Evolutionary conservation across 805 yeast genomes (phyloP).

Genomic region (Lachancea kluyveri): DNA sequence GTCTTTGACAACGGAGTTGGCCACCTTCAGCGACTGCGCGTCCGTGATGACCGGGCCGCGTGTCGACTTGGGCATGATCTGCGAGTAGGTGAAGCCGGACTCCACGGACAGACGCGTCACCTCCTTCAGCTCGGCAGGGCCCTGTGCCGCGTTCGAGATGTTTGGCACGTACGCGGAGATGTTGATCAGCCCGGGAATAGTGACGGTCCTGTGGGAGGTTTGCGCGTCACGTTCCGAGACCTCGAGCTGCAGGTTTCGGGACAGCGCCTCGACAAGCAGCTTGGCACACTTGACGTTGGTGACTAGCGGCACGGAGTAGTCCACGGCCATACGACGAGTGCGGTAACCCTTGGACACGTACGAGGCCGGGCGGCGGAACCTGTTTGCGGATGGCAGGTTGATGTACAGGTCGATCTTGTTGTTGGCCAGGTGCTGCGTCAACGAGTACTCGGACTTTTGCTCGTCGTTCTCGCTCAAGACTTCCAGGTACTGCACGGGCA

Average conservation of each 20-base stretch:
- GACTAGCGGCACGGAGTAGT: constrained; percentile 93
- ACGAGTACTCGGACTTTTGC: constrained; percentile 88
- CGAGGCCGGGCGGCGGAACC: constrained; percentile 98
- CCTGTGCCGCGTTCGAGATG: constrained; percentile 38
- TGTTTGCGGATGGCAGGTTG: constrained; percentile 92
- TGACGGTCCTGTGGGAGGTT: constrained; percentile 77
- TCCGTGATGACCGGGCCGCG: constrained; percentile 59
- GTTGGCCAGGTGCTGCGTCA: constrained; percentile 94
- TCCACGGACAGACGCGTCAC: constrained; percentile 67
- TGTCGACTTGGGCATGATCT: constrained; percentile 67
- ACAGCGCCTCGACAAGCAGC: constrained; percentile 87
- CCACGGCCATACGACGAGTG: constrained; percentile 99
- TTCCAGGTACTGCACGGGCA: constrained; percentile 94
- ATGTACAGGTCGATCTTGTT: constrained; percentile 93
- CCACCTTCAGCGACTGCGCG: constrained; percentile 57
- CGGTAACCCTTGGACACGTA: constrained; percentile 96
- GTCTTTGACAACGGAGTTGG: constrained; percentile 44
- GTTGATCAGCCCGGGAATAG: constrained; percentile 83
- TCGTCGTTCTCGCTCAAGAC: constrained; percentile 68
- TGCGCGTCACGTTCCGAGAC: constrained; percentile 80
- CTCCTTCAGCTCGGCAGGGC: constrained; percentile 53
- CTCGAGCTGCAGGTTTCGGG: constrained; percentile 59
- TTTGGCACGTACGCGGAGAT: constrained; percentile 74
- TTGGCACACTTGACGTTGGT: constrained; percentile 98
- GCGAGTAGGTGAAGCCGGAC: constrained; percentile 84